phyloP scores from a whole-genome alignment of 2,329 filamentous ascomycete genomes.

The Dryadomyces quercivorus region DNA sequence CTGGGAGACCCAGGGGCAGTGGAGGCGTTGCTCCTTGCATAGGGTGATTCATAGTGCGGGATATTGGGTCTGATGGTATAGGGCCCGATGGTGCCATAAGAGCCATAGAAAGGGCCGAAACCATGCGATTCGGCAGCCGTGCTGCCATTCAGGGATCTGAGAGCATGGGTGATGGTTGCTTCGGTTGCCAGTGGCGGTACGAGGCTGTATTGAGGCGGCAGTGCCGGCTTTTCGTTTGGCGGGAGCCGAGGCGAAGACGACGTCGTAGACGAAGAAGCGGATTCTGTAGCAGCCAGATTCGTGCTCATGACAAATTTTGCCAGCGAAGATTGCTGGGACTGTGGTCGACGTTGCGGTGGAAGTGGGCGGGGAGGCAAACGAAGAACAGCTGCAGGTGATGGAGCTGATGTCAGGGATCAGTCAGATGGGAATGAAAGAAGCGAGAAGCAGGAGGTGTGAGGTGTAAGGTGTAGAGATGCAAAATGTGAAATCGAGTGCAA shows the following conservation, averaged over 20 bases:
- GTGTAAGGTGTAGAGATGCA: too few relatives aligned
- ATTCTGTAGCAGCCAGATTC: slow-evolving; percentile 19
- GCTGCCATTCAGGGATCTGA: slow-evolving; percentile 17
- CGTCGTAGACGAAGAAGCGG: slow-evolving; percentile 15
- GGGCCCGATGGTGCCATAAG: slow-evolving; percentile 14
- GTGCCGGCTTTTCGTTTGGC: slow-evolving; percentile 11
- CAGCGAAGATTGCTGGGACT: slow-evolving; percentile 15
- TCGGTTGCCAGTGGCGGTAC: slow-evolving; percentile 13
- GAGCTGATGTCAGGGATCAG: too few relatives aligned
- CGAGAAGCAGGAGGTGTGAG: too few relatives aligned
- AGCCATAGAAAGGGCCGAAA: not conserved
- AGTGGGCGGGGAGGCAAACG: not conserved
- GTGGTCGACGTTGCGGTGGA: slow-evolving; percentile 11
- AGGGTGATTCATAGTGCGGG: slow-evolving; percentile 37
- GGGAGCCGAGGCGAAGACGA: slow-evolving; percentile 16
- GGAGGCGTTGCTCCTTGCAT: slow-evolving; percentile 43
- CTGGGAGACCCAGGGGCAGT: slow-evolving; percentile 47
- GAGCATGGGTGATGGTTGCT: slow-evolving; percentile 15
- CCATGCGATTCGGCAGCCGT: not conserved
- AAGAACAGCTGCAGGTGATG: not conserved
- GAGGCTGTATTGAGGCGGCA: slow-evolving; percentile 15
- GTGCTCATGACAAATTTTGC: slow-evolving; percentile 23
- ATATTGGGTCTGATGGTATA: slow-evolving; percentile 19
- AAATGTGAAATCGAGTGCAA: too few relatives aligned
- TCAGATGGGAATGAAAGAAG: not conserved